Evolutionary conservation across 208 protist genomes (phyloP).

Genomic region (Acanthamoeba pearcei): DNA sequence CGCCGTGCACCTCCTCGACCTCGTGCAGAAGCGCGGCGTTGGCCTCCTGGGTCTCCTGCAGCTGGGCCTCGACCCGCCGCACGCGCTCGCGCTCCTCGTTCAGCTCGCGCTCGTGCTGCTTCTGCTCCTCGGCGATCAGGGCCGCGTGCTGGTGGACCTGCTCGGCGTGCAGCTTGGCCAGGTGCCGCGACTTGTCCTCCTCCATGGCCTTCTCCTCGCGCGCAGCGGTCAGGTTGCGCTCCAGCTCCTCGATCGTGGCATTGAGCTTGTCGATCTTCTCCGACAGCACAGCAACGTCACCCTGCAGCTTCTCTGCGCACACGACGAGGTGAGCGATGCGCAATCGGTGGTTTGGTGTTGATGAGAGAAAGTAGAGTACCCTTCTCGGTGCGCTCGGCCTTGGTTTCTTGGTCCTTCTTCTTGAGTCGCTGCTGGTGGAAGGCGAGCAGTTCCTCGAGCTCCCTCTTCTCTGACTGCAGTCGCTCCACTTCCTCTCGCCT

Average conservation of each 20-base stretch:
- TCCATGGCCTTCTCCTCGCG: slow-evolving; percentile 42
- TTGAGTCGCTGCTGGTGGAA: slow-evolving; percentile 38
- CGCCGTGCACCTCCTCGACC: not conserved
- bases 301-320: not conserved
- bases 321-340: not conserved
- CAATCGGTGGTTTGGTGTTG: not conserved
- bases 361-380: not conserved
- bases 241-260: not conserved
- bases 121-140: slow-evolving; percentile 15
- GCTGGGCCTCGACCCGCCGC: not conserved
- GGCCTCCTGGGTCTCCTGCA: not conserved
- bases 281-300: not conserved
- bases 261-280: not conserved
- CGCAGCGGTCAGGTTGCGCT: not conserved
- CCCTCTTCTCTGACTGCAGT: not conserved
- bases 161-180: slow-evolving; percentile 46
- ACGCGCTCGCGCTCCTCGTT: not conserved
- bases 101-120: slow-evolving; percentile 4
- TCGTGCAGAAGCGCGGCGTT: not conserved
- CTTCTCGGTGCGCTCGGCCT: slow-evolving; percentile 22
- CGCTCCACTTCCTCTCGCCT: slow-evolving; percentile 17
- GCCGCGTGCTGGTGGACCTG: slow-evolving; percentile 46
- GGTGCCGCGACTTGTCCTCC: slow-evolving; percentile 1
- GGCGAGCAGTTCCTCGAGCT: not conserved
- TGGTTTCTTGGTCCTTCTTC: slow-evolving; percentile 53